Base-by-base conservation (phyloP, 2,329 filamentous ascomycete species). In the Arachnomyces sp. region DNA sequence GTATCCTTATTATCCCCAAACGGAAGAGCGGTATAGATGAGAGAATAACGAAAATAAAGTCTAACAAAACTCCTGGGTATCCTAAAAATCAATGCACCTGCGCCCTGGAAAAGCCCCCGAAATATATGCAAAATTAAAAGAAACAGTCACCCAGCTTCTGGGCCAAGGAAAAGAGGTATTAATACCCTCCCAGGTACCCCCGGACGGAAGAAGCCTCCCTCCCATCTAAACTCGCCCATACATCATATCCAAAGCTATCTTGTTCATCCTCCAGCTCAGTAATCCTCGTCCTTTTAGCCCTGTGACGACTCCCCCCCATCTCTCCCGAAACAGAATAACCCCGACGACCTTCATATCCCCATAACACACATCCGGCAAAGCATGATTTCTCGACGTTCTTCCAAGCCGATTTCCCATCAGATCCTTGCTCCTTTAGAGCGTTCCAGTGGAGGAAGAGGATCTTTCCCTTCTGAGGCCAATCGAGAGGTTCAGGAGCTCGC, bases 361-460 rank as follows among this genome's bases (percentile, higher is more conserved):
- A 62, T 17, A 45, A 49, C 16, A 66, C 43, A 40, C 53, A 61
- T 2, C 58, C 60, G 31, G 58, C 61, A 34, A 58, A 63, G 28
- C 56, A 54, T 6, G 48, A 43, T 25, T 39, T 48, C 15, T 52
- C 53, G 12, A 60, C 49, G 18, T 42, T 38, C 8, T 49, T 42
- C 59, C 61, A 64, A 1, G 52, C 54, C 2, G 4, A 57, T 40
- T 9, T 28, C n/a, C 15, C 32, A 30, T 38, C 35, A 30, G 36
- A 40, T 17, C 14, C 20, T 16, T 28, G 2, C 34, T 30, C 18
- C 9, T 39, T 28, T 11, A 46, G 15, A 16, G 38, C 36, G 31
- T 44, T 47, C 12, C 50, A 48, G 31, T 57, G 47, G 8, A 66
- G 50, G 33, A 66, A 52, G 31, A 64, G 53, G 3, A 66, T 51